These are phyloP conservation scores for Mucor piriformis DNA, from an alignment of 371 early-diverging fungal genomes.

Conservation along the genomic window DNA sequence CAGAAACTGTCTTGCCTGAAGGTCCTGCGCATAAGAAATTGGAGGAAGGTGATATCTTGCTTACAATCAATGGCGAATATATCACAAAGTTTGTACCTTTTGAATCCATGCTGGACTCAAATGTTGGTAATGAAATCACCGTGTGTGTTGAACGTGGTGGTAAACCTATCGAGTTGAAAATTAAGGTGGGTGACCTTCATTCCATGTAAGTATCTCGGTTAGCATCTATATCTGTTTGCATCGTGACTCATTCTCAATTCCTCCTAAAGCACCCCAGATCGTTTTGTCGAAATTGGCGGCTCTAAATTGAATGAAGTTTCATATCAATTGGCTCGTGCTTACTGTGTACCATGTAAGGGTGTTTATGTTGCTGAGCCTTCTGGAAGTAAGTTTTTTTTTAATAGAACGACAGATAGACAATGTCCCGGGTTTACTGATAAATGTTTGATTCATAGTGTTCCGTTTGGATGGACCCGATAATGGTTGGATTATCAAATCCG, in stretches of 20 bases:
- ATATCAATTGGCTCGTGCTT: constrained; percentile 86
- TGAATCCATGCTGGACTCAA: constrained; percentile 76
- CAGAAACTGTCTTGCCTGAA: constrained; percentile 80
- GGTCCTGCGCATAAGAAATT: constrained; percentile 79
- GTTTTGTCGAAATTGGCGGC: constrained; percentile 89
- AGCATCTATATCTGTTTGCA: too few species aligned
- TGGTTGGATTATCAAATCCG: constrained; percentile 78
- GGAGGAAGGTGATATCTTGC: constrained; percentile 88
- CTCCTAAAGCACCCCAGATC: constrained; percentile 71
- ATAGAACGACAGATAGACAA: neutral
- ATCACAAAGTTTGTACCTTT: constrained; percentile 86
- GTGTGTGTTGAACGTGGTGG: constrained; percentile 80
- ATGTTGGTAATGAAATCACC: constrained; percentile 68
- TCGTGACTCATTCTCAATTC: too few species aligned
- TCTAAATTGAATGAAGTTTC: constrained; percentile 83
- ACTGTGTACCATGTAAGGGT: constrained; percentile 82
- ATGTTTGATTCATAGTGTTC: constrained; percentile 56
- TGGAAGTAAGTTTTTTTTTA: constrained; percentile 45
- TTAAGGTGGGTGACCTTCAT: constrained; percentile 75
- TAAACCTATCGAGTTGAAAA: constrained; percentile 58
- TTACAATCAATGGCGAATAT: constrained; percentile 77
- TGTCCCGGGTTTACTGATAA: neutral
- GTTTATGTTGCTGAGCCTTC: constrained; percentile 76
- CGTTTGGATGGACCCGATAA: constrained; percentile 77
- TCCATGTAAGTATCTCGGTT: constrained; percentile 53